Base-by-base conservation (phyloP, 83 land plant species). In the Thuja plicata region DNA sequence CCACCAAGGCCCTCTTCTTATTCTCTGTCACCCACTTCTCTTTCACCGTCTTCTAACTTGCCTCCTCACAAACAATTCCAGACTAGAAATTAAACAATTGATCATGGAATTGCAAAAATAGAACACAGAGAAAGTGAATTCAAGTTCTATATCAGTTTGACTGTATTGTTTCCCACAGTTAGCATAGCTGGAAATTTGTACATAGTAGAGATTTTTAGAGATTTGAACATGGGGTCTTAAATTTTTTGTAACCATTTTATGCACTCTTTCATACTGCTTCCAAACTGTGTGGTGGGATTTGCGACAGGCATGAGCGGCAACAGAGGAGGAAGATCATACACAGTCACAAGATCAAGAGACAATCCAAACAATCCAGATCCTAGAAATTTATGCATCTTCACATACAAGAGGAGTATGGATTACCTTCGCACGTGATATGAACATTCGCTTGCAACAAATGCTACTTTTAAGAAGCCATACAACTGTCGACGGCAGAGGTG, bases 401-500 rank as follows among this genome's bases (percentile, higher is more conserved):
- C 3, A 74, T 12, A 2, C 37, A 30, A 34, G 3, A 15, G 91
- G 94, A 11, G 81, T 92, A 17, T 94, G 95, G 95, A 92, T 94
- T 46, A 85, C 89, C 3, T 94, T 94, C 60, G 88, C 88, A 11
- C 85, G 87, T 34, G 89, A 89, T 89, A 92, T 94, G 95, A 88
- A 88, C n/a, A 90, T 94, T 16, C 78, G 45, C 8, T 86, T 94
- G 10, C 77, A 91, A 54, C 87, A 90, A 57, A 93, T 89, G 93
- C 90, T 94, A 0, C 78, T 74, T 37, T 13, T 74, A 13, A 74
- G 78, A 34, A 74, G 78, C 38, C 3, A 74, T 38, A 52, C 89
- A 88, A 92, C 95, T 43, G 90, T 94, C 19, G 95, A 94, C 55
- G 95, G 95, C 24, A 71, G 95, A 34, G 94, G 94, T 4, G 89